Conservation (phyloP, 495 filamentous ascomycete species). For the Aspergillus indologenus region DNA sequence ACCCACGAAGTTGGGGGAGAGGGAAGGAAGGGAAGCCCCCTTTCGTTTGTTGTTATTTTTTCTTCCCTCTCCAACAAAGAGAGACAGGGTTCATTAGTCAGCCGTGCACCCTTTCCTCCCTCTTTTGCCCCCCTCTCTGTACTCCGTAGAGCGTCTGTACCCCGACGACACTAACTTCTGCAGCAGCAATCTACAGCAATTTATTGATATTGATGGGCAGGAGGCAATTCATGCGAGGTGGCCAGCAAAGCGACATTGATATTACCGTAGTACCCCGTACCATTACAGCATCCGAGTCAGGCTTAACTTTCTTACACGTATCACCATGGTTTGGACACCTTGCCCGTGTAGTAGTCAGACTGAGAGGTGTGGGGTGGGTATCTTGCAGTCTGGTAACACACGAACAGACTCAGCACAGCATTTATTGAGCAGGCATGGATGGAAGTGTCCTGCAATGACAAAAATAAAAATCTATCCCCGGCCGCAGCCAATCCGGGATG, state of each 20-base stretch:
- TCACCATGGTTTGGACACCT: background rate
- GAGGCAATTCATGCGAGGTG: background rate
- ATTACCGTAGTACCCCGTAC: background rate
- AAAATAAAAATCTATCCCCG: slow-evolving; percentile 17
- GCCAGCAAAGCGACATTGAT: background rate
- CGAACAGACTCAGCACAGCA: background rate
- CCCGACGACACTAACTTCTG: background rate
- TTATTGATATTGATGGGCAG: background rate
- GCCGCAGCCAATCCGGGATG: slow-evolving; percentile 5
- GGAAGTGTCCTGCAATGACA: slow-evolving; percentile 6
- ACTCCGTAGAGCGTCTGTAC: too few species aligned
- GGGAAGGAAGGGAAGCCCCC: background rate
- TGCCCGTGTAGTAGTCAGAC: background rate
- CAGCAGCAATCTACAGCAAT: background rate
- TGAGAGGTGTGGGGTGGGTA: background rate
- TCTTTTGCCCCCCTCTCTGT: background rate
- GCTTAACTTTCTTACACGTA: background rate
- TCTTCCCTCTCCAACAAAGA: too few species aligned
- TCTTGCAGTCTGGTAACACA: too few species aligned
- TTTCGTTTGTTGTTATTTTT: background rate
- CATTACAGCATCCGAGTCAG: background rate
- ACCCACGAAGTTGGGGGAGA: background rate
- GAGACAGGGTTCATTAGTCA: background rate
- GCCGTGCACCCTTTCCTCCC: background rate
- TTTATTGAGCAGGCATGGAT: background rate